Evolutionary conservation across 129 eudicot species (phyloP), one percentile per base, ranked within the genome.

Genomic region (Flaveria bidentis): DNA sequence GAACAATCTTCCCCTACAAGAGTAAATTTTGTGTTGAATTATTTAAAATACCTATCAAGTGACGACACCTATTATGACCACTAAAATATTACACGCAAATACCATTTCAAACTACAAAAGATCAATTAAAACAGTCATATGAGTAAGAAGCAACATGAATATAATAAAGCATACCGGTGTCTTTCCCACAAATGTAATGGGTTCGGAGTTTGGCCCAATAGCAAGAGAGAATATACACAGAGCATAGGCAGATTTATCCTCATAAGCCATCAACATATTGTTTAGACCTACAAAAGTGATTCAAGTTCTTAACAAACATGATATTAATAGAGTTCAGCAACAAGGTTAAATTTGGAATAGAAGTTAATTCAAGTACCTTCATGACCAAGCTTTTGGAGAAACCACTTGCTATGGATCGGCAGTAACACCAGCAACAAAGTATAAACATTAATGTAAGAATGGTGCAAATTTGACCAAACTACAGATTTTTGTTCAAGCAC

Each of bases 221-320:
- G 94, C 90, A 79, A 92, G 88, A 57, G 98, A 90, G 82, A 92
- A 92, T 53, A 90, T 85, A 68, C 98, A 92, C 74, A 92, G 57
- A 61, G 95, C 98, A 78, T 78, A 90, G 20, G 96, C 98, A 17
- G 95, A 92, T 80, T 92, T 92, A 86, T 92, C 96, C 75, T 92
- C 98, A 76, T 92, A 92, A 22, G 98, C 98, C 94, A 84, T 82
- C 88, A 92, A 60, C 82, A 92, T 63, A 80, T 90, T 92, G 83
- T 92, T 92, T 77, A 92, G 86, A 83, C 98, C 96, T 92, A 67
- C 58, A 75, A 71, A 57, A 81, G 47, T 4, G 20, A 53, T 62
- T 58, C 26, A 44, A 73, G 49, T 67, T 57, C 11, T 49, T 36
- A 58, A 50, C 67, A 57, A 47, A 64, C 22, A 77, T 56, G 44